These are phyloP conservation scores for Wallacemonas sp. DNA, from an alignment of 208 protist genomes.

Conservation along the genomic window DNA sequence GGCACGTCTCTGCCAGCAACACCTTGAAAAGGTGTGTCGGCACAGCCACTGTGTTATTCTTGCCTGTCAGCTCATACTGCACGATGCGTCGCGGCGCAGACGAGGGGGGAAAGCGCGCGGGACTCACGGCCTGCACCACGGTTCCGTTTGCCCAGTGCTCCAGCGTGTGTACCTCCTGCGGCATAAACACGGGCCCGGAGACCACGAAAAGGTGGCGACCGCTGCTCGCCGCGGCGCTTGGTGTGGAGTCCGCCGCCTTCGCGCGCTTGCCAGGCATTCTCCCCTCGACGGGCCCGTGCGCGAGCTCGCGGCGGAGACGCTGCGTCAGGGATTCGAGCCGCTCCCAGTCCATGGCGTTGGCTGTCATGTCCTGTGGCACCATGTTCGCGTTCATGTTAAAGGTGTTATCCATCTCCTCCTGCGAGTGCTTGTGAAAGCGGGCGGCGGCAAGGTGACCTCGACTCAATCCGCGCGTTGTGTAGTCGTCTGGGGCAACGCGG, in stretches of 20 bases:
- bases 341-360: constrained; percentile 83
- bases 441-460: constrained; percentile 83
- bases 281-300: background rate
- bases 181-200: constrained; percentile 64
- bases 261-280: background rate
- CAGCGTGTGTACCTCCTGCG: constrained; percentile 31
- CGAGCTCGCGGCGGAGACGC: constrained; percentile 37
- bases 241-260: background rate
- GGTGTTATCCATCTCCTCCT: constrained; percentile 71
- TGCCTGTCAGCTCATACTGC: constrained; percentile 65
- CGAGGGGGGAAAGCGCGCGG: constrained; percentile 5
- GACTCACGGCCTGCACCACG: constrained; percentile 12
- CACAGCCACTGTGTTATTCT: constrained; percentile 55
- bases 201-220: constrained; percentile 33
- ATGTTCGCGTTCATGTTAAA: constrained; percentile 90
- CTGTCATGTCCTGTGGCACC: constrained; percentile 84
- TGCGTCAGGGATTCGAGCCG: constrained; percentile 69
- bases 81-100: constrained; percentile 20
- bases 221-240: background rate
- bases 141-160: constrained; percentile 27
- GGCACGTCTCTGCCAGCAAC: constrained; percentile 42
- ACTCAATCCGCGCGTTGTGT: constrained; percentile 52
- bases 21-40: constrained; percentile 88
- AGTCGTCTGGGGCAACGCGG: constrained; percentile 55
- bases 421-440: constrained; percentile 68